These are phyloP conservation scores for Senna siamea DNA, from an alignment of 306 rosid genomes.

Conservation along the genomic window DNA sequence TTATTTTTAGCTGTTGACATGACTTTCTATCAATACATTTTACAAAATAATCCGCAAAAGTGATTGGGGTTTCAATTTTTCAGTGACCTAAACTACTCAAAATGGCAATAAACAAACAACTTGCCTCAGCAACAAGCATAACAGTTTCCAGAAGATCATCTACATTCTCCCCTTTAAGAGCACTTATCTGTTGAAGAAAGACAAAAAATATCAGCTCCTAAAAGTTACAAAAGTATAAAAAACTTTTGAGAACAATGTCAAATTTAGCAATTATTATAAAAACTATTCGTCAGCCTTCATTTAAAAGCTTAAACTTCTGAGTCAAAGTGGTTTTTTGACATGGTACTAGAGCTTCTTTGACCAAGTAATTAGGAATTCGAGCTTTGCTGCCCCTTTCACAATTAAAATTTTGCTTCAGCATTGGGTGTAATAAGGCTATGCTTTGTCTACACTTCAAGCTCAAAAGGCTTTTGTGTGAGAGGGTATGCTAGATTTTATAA, in stretches of 20 bases:
- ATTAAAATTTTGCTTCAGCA: neutral
- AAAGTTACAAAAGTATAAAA: slow-evolving; percentile 32
- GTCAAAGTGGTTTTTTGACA: neutral
- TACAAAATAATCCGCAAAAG: slow-evolving; percentile 24
- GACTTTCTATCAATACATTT: slow-evolving; percentile 25
- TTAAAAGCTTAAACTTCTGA: neutral
- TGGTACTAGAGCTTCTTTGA: neutral
- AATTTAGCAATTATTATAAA: neutral
- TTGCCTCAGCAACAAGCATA: slow-evolving; percentile 97
- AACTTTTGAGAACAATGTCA: slow-evolving; percentile 29
- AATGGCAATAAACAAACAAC: slow-evolving; percentile 31
- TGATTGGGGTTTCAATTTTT: slow-evolving; percentile 11
- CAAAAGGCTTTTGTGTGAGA: neutral
- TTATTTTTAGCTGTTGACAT: slow-evolving; percentile 24
- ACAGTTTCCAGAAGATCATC: slow-evolving; percentile 92
- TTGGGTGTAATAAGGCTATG: neutral
- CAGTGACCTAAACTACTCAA: slow-evolving; percentile 20
- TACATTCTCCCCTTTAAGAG: slow-evolving; percentile 85
- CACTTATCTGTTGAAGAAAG: slow-evolving; percentile 73
- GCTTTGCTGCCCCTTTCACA: neutral
- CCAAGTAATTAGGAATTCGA: neutral
- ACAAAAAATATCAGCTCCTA: slow-evolving; percentile 32
- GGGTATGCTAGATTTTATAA: neutral
- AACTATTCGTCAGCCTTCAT: neutral
- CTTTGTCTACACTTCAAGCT: neutral